Conservation (phyloP, 805 yeast species). For the Saturnispora zaruensis region DNA sequence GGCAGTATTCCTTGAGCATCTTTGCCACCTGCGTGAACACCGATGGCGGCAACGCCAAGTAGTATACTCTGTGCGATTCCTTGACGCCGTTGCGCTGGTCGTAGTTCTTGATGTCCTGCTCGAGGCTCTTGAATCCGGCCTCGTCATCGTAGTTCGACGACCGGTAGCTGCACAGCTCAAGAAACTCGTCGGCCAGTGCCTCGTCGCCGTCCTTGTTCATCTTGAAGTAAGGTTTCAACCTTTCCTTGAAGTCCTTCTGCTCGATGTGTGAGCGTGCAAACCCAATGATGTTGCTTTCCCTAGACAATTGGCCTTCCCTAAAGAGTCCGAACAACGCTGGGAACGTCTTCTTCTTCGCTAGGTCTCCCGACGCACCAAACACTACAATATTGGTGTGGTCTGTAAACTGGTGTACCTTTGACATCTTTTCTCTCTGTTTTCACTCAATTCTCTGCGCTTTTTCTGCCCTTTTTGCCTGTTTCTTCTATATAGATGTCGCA, state of each 20-base stretch:
- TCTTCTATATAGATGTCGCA: not conserved
- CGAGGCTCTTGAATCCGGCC: constrained; percentile 61
- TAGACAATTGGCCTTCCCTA: constrained; percentile 70
- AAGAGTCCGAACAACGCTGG: constrained; percentile 74
- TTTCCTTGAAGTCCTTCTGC: constrained; percentile 55
- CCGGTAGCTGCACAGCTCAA: constrained; percentile 56
- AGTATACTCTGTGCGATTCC: constrained; percentile 73
- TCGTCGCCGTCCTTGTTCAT: constrained; percentile 24
- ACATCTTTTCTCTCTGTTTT: constrained; percentile 1
- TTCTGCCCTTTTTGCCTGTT: too few relatives aligned
- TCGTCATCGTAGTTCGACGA: constrained; percentile 73
- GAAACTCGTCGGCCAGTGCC: constrained; percentile 46
- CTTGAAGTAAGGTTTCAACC: constrained; percentile 58
- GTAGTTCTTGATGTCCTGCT: constrained; percentile 44
- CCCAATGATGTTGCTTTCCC: constrained; percentile 69
- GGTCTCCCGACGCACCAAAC: constrained; percentile 92
- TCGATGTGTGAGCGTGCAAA: constrained; percentile 80
- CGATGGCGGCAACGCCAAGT: constrained; percentile 91
- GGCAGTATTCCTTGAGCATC: constrained; percentile 59
- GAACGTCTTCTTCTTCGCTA: constrained; percentile 92
- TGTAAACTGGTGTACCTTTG: constrained; percentile 36
- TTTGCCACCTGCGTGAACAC: constrained; percentile 75
- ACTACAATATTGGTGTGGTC: constrained; percentile 68
- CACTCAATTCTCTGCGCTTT: not conserved
- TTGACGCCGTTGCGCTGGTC: constrained; percentile 41